Base-by-base conservation (phyloP, 1,284 basidiomycete species). In the Anthracocystis setariae region DNA sequence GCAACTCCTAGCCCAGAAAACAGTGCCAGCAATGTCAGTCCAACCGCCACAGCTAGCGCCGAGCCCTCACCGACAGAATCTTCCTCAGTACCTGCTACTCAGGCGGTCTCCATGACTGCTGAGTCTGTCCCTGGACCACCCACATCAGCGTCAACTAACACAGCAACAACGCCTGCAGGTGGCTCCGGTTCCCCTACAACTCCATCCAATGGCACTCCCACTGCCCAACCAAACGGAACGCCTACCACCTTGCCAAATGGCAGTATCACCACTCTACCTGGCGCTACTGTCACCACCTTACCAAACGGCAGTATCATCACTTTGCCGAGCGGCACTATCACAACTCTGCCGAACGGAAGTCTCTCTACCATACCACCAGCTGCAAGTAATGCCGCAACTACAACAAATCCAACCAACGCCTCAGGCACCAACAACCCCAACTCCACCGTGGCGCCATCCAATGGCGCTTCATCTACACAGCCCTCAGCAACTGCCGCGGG, bases 401-500 rank as follows among this genome's bases (percentile, higher is more conserved):
- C 35, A 37, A 37, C 35, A 5, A n/a, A n/a, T 37, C 13, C n/a
- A 7, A 17, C 13, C 35, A 37, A 17, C n/a, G 5, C 35, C 8
- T 5, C 35, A 15, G 35, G 5, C n/a, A 15, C 35, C 35, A 37
- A 37, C 35, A n/a, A 37, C 15, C 13, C 35, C 5, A 37, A 37
- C 17, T 13, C 13, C 35, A 37, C 13, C 35, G 5, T n/a, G 8
- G 8, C 35, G 12, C 12, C 40, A 42, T 23, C 40, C 10, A 42
- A 42, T 20, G 40, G 21, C 23, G 40, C 24, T 24, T 23, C 35
- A 25, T 10, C 35, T 24, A 18, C 17, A 23, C 40, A 58, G 12
- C 58, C 65, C 5, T 68, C 65, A 9, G 55, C 60, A 9, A 63
- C 55, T 9, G 51, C 51, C 25, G 52, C 60, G 7, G 51, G 62